Evolutionary conservation across 768 basidiomycete genomes (phyloP).

Genomic region (Lentinula detonsa): DNA sequence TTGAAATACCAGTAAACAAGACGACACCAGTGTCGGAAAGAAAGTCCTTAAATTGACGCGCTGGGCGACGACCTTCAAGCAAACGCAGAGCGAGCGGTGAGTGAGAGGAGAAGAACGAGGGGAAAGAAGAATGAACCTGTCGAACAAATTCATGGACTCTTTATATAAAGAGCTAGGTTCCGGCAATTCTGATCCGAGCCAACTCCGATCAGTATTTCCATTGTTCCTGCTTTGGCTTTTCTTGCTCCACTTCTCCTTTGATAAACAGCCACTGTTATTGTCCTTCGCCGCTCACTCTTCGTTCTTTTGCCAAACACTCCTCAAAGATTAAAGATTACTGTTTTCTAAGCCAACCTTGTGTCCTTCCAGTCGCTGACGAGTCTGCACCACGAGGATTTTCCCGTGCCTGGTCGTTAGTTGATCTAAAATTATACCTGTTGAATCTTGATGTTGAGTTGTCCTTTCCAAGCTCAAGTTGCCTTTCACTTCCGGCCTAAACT

Average conservation of each 20-base stretch:
- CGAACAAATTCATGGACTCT: neutral
- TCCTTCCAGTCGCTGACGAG: too few relatives aligned
- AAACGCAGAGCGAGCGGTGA: neutral
- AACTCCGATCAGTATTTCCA: neutral
- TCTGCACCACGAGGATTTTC: too few relatives aligned
- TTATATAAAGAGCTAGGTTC: neutral
- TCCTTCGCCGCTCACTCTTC: neutral
- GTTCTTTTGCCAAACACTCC: neutral
- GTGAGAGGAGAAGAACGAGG: neutral
- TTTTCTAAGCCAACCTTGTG: too few relatives aligned
- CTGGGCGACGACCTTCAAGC: constrained; percentile 8
- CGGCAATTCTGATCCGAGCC: neutral
- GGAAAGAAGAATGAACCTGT: neutral
- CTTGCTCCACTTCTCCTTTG: neutral
- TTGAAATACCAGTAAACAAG: constrained; percentile 1
- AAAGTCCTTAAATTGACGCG: constrained; percentile 3
- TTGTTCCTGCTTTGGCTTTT: neutral
- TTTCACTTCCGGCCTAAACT: too few relatives aligned
- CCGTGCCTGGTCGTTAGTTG: too few relatives aligned
- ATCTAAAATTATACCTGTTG: too few relatives aligned
- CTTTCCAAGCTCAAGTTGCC: too few relatives aligned
- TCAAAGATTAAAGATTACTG: too few relatives aligned
- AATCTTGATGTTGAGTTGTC: too few relatives aligned
- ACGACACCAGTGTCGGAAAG: constrained; percentile 7
- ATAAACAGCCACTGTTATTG: neutral